Evolutionary conservation across 805 yeast species (phyloP).

Genomic region (Candida oleophila): DNA sequence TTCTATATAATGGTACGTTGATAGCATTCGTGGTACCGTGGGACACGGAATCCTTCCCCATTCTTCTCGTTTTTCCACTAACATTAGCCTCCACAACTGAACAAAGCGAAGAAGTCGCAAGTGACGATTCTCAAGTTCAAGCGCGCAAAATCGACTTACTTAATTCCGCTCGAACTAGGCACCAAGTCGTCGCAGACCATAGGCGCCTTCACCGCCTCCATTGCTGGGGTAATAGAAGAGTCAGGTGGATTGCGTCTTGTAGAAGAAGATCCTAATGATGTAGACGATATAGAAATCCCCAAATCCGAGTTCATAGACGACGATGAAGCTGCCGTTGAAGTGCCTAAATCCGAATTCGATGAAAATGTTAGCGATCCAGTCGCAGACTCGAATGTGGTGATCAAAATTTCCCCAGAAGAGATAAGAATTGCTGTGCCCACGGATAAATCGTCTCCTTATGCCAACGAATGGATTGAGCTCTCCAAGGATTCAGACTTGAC

Average conservation of each 20-base stretch:
- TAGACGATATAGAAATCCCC: slow-evolving; percentile 34
- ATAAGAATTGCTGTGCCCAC: slow-evolving; percentile 43
- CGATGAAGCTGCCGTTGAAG: slow-evolving; percentile 14
- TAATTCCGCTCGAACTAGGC: slow-evolving; percentile 23
- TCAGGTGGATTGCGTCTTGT: slow-evolving; percentile 48
- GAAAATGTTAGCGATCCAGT: slow-evolving; percentile 4
- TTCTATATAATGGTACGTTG: no score
- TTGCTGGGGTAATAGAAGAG: slow-evolving; percentile 39
- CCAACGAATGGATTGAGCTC: slow-evolving; percentile 35
- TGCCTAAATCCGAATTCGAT: slow-evolving; percentile 10
- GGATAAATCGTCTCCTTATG: slow-evolving; percentile 33
- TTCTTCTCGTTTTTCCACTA: not conserved
- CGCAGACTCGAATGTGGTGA: slow-evolving; percentile 4
- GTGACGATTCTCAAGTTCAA: slow-evolving; percentile 37
- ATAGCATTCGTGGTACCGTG: no score
- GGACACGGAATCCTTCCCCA: no score
- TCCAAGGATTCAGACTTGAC: slow-evolving; percentile 24
- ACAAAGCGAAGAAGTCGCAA: not conserved
- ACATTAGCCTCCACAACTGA: slow-evolving; percentile 6
- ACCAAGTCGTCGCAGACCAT: slow-evolving; percentile 16
- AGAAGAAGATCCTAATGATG: slow-evolving; percentile 22
- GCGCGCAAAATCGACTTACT: slow-evolving; percentile 28
- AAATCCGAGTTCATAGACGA: slow-evolving; percentile 36
- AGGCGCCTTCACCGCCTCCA: slow-evolving; percentile 4
- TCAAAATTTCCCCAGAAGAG: slow-evolving; percentile 13